phyloP scores from a whole-genome alignment of 108 stramenopile species.

The Nannochloropsis salina region DNA sequence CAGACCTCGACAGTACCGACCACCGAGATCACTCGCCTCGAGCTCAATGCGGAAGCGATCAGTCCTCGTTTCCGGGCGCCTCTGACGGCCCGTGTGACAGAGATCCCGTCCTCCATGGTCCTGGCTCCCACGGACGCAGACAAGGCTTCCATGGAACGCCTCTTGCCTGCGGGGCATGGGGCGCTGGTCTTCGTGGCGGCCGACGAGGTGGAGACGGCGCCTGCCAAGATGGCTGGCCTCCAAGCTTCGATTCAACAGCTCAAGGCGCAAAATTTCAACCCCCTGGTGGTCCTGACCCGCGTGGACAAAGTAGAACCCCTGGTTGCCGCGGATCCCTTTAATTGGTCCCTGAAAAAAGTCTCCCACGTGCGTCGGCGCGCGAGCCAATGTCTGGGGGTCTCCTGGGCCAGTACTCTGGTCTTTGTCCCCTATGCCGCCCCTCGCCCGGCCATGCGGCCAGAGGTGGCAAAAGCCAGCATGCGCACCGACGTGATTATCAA shows the following conservation, averaged over 20 bases:
- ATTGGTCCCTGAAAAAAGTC: not conserved
- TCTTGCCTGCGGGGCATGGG: not conserved
- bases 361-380: not conserved
- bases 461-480: not conserved
- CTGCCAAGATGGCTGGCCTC: not conserved
- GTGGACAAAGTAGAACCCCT: not conserved
- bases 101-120: not conserved
- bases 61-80: not conserved
- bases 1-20: not conserved
- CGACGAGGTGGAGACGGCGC: not conserved
- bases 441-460: not conserved
- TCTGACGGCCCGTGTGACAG: not conserved
- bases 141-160: not conserved
- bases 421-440: not conserved
- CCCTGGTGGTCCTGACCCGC: not conserved
- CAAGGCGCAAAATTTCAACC: not conserved
- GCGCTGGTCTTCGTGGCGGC: not conserved
- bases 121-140: not conserved
- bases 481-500: not conserved
- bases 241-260: not conserved
- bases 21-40: not conserved
- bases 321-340: not conserved
- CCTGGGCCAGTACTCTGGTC: not conserved
- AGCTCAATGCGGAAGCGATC: not conserved
- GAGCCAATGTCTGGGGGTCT: not conserved